Percentiles rank a stretch among this genome's conserved stretches.
These are phyloP conservation scores for Arthromyces matolae DNA, from an alignment of 768 basidiomycete species.

Conservation along the genomic window DNA sequence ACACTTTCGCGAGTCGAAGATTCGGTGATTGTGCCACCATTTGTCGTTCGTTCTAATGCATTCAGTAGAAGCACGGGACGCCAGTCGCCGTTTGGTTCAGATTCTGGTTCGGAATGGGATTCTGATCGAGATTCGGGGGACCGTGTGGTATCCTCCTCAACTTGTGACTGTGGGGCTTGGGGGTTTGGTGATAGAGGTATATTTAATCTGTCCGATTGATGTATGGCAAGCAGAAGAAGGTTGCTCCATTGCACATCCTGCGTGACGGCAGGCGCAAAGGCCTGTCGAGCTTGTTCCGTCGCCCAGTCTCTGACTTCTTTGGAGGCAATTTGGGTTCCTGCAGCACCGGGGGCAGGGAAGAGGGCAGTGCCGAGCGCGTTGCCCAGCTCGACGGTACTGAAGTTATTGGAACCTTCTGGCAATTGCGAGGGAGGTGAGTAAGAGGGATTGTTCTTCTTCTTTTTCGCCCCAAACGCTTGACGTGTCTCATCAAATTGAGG, in stretches of 20 bases:
- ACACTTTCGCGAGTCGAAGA: slow-evolving; percentile 12
- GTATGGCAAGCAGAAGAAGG: slow-evolving; percentile 35
- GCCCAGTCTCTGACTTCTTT: slow-evolving; percentile 25
- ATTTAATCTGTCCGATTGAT: slow-evolving; percentile 11
- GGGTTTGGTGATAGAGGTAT: too few relatives aligned
- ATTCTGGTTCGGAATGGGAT: neutral
- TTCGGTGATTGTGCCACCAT: neutral
- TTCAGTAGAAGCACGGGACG: slow-evolving; percentile 39
- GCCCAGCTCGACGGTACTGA: slow-evolving; percentile 16
- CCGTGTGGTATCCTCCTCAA: neutral
- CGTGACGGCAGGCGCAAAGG: slow-evolving; percentile 28
- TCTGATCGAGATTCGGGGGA: too few relatives aligned
- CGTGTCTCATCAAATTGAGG: neutral
- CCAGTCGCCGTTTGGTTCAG: slow-evolving; percentile 29
- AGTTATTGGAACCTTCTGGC: neutral
- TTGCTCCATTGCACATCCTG: slow-evolving; percentile 40
- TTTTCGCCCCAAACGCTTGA: neutral
- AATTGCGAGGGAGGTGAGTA: neutral
- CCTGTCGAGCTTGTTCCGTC: slow-evolving; percentile 16
- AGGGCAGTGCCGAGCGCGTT: slow-evolving; percentile 21
- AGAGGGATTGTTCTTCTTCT: neutral
- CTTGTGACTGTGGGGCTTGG: too few relatives aligned
- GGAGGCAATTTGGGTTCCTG: slow-evolving; percentile 1
- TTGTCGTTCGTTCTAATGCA: slow-evolving; percentile 29
- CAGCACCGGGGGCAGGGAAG: slow-evolving; percentile 20